Conservation (phyloP, 768 basidiomycete species). For the Pulveroboletus sp. region DNA sequence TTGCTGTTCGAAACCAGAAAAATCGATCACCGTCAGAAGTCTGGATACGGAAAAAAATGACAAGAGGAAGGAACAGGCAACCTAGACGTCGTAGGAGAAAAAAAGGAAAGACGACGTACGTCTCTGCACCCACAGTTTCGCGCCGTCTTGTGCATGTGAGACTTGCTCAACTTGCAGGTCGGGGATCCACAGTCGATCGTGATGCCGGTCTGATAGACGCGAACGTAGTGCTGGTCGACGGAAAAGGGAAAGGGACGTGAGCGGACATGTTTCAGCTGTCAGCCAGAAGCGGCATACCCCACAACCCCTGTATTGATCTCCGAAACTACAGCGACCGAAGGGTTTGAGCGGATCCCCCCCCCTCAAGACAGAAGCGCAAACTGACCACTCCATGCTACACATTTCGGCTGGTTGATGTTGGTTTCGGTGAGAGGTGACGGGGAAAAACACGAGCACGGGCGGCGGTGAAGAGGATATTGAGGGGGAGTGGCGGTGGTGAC, state of each 20-base stretch:
- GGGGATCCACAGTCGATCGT: constrained; percentile 50
- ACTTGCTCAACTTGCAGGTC: constrained; percentile 50
- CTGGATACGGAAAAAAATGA: not conserved
- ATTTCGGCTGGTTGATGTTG: constrained; percentile 30
- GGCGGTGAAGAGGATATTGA: not conserved
- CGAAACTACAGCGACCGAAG: constrained; percentile 26
- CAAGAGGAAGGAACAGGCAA: not conserved
- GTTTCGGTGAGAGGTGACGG: not conserved
- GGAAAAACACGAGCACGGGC: not conserved
- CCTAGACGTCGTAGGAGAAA: not conserved
- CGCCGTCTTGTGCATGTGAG: constrained; percentile 58
- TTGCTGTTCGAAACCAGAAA: constrained; percentile 23
- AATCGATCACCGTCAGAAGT: constrained; percentile 3
- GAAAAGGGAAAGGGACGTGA: not conserved
- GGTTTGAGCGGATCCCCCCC: constrained; percentile 5
- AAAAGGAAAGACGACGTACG: constrained; percentile 13
- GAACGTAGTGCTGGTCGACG: constrained; percentile 54
- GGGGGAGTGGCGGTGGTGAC: not conserved
- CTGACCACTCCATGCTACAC: constrained; percentile 59
- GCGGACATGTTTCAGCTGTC: not conserved
- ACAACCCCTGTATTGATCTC: constrained; percentile 43
- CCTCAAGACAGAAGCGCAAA: constrained; percentile 5
- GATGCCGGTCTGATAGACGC: constrained; percentile 58
- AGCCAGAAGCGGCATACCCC: constrained; percentile 27
- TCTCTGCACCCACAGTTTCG: constrained; percentile 55